Percentiles rank a stretch among this genome's conserved stretches.
Evolutionary conservation across 164 flowering plant species (phyloP).

Genomic region (Malania oleifera): DNA sequence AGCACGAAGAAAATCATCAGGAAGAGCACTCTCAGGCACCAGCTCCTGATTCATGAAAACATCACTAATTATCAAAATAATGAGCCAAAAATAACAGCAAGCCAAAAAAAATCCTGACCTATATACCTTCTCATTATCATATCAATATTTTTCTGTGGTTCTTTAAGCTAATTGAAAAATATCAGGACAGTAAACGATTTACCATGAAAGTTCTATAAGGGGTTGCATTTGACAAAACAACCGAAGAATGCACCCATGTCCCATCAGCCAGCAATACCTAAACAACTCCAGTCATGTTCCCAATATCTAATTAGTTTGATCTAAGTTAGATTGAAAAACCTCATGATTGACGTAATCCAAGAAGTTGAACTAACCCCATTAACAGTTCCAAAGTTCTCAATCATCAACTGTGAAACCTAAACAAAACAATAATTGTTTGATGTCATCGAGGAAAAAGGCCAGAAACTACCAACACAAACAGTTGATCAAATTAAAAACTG

Average conservation of each 20-base stretch:
- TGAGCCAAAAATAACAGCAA: constrained; percentile 4
- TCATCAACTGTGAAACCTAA: constrained; percentile 60
- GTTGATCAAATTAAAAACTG: background rate
- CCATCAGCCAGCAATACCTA: constrained; percentile 86
- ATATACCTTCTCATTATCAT: background rate
- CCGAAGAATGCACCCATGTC: constrained; percentile 53
- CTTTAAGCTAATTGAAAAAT: background rate
- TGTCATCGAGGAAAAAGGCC: background rate
- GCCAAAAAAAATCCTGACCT: background rate
- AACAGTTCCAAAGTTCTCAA: constrained; percentile 54
- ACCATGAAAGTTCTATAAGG: constrained; percentile 90
- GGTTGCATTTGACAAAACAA: constrained; percentile 90
- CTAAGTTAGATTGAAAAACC: background rate
- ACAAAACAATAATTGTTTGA: constrained; percentile 11
- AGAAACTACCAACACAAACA: background rate
- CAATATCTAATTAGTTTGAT: constrained; percentile 15
- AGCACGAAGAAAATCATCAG: constrained; percentile 60
- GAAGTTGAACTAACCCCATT: constrained; percentile 59
- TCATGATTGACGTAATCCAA: background rate
- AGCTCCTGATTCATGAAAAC: constrained; percentile 53
- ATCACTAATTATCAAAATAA: background rate
- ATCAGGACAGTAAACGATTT: constrained; percentile 9
- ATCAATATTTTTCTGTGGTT: background rate
- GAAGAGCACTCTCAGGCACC: constrained; percentile 62
- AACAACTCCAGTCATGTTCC: constrained; percentile 15